Evolutionary conservation across 768 basidiomycete genomes (phyloP).

Genomic region (Zangia roseola): DNA sequence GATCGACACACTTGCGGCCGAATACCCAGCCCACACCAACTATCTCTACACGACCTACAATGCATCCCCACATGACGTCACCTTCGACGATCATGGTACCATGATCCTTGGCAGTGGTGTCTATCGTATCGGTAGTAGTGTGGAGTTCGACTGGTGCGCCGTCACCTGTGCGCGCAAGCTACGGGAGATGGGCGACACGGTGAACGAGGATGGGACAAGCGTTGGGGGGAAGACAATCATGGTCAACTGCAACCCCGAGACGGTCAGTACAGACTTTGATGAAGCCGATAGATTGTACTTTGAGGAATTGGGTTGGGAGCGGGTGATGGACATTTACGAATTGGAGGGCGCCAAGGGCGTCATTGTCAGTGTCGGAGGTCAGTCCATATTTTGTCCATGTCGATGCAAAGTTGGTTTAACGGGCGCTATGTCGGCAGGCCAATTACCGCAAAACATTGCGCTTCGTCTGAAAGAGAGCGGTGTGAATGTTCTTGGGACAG

Average conservation of each 20-base stretch:
- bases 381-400: constrained; percentile 22
- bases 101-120: constrained; percentile 99
- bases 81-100: constrained; percentile 96
- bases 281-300: constrained; percentile 99
- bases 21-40: constrained; percentile 98
- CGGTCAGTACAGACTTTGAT: constrained; percentile 98
- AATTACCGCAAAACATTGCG: constrained; percentile 98
- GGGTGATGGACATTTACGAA: constrained; percentile 99
- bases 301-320: constrained; percentile 95
- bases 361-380: constrained; percentile 95
- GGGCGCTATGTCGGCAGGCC: constrained; percentile 54
- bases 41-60: constrained; percentile 99
- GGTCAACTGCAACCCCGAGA: constrained; percentile 99
- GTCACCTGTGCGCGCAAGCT: constrained; percentile 95
- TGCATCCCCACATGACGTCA: constrained; percentile 91
- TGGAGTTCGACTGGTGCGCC: constrained; percentile 99
- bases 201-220: constrained; percentile 12
- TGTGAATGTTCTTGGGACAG: constrained; percentile 94
- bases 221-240: constrained; percentile 82
- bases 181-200: constrained; percentile 69
- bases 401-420: background rate
- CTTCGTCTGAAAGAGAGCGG: constrained; percentile 88
- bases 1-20: constrained; percentile 98
- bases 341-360: constrained; percentile 91
- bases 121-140: constrained; percentile 96